Evolutionary conservation across 208 protist genomes (phyloP).

Genomic region (Borovskyia barvae): DNA sequence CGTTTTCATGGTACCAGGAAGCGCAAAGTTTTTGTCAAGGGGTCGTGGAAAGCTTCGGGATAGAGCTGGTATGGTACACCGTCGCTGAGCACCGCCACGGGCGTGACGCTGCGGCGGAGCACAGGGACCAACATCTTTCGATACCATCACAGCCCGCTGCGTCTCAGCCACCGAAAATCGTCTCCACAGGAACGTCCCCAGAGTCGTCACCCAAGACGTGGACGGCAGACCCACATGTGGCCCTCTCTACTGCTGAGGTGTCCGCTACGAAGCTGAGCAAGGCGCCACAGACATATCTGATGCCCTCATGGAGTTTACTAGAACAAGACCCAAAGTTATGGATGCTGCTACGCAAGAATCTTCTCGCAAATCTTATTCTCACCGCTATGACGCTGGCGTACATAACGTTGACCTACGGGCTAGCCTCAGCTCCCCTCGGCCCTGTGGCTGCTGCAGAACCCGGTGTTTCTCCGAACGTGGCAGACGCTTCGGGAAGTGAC

Average conservation of each 20-base stretch:
- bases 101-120: too few relatives aligned
- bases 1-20: too few relatives aligned
- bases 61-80: not conserved
- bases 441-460: too few relatives aligned
- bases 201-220: not conserved
- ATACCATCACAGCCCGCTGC: too few relatives aligned
- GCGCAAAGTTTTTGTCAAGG: conserved; percentile 19
- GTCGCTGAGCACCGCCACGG: too few relatives aligned
- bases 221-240: not conserved
- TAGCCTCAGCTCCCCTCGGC: conserved; percentile 1
- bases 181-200: too few relatives aligned
- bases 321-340: conserved; percentile 40
- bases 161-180: too few relatives aligned
- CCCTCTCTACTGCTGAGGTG: too few relatives aligned
- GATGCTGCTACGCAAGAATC: conserved; percentile 36
- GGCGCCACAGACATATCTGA: too few relatives aligned
- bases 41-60: conserved; percentile 26
- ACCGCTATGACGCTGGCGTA: conserved; percentile 18
- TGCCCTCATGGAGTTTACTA: conserved; percentile 33
- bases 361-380: conserved; percentile 28
- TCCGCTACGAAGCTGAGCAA: too few relatives aligned
- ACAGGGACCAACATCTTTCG: too few relatives aligned
- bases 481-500: not conserved
- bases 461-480: not conserved
- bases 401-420: conserved; percentile 5